phyloP scores from a whole-genome alignment of 345 rosid species.

The Gossypium bickii region DNA sequence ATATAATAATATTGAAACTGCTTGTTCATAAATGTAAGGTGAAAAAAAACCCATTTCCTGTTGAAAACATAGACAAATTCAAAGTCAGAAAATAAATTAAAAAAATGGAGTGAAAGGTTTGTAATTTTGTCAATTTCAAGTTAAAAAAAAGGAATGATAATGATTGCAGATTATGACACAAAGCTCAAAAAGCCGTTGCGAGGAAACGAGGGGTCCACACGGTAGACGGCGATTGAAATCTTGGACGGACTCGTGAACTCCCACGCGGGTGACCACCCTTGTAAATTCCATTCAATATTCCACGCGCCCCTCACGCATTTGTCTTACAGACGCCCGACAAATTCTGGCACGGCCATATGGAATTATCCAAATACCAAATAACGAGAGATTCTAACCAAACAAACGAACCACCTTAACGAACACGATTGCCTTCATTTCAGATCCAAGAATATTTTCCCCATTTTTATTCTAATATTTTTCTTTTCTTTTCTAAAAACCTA shows the following conservation, averaged over 20 bases:
- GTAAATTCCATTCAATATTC: background rate
- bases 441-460: background rate
- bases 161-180: background rate
- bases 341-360: background rate
- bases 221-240: slow-evolving; percentile 2
- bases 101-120: background rate
- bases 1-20: no score
- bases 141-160: no score
- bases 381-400: no score
- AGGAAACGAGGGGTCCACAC: slow-evolving; percentile 11
- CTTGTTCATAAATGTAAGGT: background rate
- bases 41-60: background rate
- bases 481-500: no score
- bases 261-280: slow-evolving; percentile 17
- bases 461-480: background rate
- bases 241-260: slow-evolving; percentile 20
- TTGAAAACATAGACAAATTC: background rate
- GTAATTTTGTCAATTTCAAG: background rate
- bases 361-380: no score
- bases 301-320: background rate
- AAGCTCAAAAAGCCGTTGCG: background rate
- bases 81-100: background rate
- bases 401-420: slow-evolving; percentile 11
- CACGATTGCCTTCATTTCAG: slow-evolving; percentile 14
- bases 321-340: background rate